Percentiles rank a stretch among this genome's conserved stretches.
Conservation (phyloP, 768 basidiomycete species). For the Tylopilus sp. region DNA sequence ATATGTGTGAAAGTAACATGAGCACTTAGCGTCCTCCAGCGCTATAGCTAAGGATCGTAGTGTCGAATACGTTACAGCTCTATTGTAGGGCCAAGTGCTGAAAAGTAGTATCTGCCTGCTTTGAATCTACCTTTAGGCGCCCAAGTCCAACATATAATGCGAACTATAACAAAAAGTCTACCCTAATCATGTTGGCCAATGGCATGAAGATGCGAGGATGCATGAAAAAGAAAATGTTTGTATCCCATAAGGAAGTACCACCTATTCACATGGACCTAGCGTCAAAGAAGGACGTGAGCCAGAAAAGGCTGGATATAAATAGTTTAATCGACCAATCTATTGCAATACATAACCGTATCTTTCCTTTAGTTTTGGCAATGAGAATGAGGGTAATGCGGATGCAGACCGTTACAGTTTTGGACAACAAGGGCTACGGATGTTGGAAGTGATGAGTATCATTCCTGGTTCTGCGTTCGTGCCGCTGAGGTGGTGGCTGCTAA, state of each 20-base stretch:
- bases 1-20: too few species aligned
- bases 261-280: conserved; percentile 9
- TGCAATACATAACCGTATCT: conserved; percentile 22
- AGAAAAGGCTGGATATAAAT: conserved; percentile 22
- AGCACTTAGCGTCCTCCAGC: neutral
- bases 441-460: conserved; percentile 5
- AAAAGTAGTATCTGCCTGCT: conserved; percentile 2
- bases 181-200: conserved; percentile 11
- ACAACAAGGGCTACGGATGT: conserved; percentile 3
- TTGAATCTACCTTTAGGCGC: neutral
- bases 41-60: neutral
- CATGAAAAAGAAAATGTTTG: conserved; percentile 1
- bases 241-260: conserved; percentile 18
- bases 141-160: conserved; percentile 18
- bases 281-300: conserved; percentile 10
- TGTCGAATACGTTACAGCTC: neutral
- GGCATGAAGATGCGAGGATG: conserved; percentile 1
- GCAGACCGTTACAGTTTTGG: conserved; percentile 10
- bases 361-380: conserved; percentile 18
- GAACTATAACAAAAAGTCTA: conserved; percentile 23
- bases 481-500: conserved; percentile 20
- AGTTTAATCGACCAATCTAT: conserved; percentile 16
- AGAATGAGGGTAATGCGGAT: conserved; percentile 2
- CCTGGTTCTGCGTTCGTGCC: conserved; percentile 11
- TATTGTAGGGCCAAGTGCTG: neutral